Conservation (phyloP, 306 rosid genomes). For the Corylus heterophylla region DNA sequence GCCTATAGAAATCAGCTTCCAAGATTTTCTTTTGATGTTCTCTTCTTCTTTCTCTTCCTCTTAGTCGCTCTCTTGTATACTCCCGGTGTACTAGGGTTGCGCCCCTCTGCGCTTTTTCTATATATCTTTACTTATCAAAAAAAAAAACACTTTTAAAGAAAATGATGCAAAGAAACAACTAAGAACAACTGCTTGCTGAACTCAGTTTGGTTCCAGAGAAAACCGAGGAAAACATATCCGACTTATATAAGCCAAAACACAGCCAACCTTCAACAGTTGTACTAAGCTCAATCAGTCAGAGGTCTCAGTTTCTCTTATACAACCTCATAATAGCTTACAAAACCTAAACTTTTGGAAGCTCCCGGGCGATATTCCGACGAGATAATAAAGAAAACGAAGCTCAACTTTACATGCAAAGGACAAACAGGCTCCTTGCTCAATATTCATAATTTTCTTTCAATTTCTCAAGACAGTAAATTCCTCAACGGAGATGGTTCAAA, state of each 20-base stretch:
- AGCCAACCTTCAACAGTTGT: neutral
- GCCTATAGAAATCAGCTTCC: no score
- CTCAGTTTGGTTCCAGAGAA: neutral
- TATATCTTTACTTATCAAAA: no score
- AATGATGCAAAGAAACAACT: neutral
- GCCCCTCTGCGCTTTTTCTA: no score
- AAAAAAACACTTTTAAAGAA: neutral
- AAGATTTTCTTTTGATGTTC: no score
- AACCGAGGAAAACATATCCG: neutral
- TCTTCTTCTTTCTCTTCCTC: no score
- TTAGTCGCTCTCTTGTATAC: no score
- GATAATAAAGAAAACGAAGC: neutral
- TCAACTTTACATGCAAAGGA: neutral
- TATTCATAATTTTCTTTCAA: neutral
- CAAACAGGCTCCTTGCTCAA: neutral
- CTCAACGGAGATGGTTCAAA: no score
- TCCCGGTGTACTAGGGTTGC: no score
- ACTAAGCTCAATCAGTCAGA: neutral
- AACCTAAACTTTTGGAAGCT: neutral
- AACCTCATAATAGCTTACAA: neutral
- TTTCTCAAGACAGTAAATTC: neutral
- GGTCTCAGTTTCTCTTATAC: neutral
- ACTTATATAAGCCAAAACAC: neutral
- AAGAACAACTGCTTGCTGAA: neutral
- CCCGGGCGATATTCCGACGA: no score